Evolutionary conservation across 1,284 basidiomycete genomes (phyloP), one percentile per base, ranked within the genome.

Genomic region (Tremellales sp.): DNA sequence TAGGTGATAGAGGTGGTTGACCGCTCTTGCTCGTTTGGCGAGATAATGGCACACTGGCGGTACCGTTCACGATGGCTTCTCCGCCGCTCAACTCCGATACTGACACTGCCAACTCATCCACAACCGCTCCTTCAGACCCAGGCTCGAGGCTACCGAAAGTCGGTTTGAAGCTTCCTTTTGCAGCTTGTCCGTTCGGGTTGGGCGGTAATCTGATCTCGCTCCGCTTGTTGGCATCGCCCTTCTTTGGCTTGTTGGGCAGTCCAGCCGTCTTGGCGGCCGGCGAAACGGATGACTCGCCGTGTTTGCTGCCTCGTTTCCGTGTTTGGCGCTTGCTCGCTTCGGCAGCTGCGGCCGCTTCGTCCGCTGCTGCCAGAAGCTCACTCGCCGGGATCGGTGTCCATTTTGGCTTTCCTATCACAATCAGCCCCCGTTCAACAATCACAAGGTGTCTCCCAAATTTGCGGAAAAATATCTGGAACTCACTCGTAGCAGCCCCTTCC

Each of bases 321-420:
- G 33, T 46, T 15, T 54, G 52, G n/a, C 52, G 46, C 6, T 62
- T 51, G 21, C 44, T 59, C 5, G 49, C 48, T 37, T 65, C 67
- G 2, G 66, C 67, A 15, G 33, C 33, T 6, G 33, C 33, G 13
- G 33, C 33, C 1, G 64, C 71, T 56, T 68, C 62, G 48, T 75
- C 74, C 3, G 67, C 66, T 8, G 74, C 72, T 22, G 72, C 72
- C 25, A 72, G 65, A n/a, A 75, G 58, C 48, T 75, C 73, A 0
- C 64, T 53, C 2, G 71, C 68, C 3, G 74, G 70, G 21, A 75
- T 75, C 4, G 70, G 55, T 6, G 54, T 74, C 74, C 74, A 75
- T 56, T 74, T 74, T 24, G 60, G 63, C 58, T 73, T 74, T 53
- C 69, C 72, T 74, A 45, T 22, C 17, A n/a, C n/a, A 1, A 21